Conservation (phyloP, 768 basidiomycete genomes). For the Phanerochaete sordida region DNA sequence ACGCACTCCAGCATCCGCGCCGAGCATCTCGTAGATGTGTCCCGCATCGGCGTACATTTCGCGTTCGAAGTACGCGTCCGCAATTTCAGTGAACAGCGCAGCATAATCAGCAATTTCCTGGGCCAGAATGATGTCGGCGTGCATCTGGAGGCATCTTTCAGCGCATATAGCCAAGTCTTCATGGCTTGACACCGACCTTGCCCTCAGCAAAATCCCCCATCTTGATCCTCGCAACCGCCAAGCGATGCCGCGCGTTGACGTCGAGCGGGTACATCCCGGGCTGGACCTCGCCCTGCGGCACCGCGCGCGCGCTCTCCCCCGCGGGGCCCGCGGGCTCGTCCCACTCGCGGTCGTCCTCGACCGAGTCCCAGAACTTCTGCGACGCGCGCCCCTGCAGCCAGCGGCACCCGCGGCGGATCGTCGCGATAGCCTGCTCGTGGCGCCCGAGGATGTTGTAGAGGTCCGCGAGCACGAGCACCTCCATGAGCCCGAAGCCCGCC, state of each 20-base stretch:
- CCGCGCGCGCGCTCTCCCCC: neutral
- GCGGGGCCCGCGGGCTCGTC: constrained; percentile 37
- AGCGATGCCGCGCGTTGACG: constrained; percentile 74
- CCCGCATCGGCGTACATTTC: constrained; percentile 77
- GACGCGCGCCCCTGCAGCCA: constrained; percentile 87
- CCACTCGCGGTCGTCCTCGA: constrained; percentile 88
- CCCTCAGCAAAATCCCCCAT: constrained; percentile 80
- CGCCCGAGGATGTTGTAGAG: constrained; percentile 71
- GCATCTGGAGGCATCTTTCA: constrained; percentile 46
- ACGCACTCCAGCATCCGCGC: constrained; percentile 65
- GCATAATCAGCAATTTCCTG: constrained; percentile 78
- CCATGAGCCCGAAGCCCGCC: constrained; percentile 52
- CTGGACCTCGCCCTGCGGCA: constrained; percentile 40
- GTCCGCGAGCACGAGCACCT: constrained; percentile 84
- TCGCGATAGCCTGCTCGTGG: constrained; percentile 61
- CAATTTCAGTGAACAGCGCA: constrained; percentile 77
- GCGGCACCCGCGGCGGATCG: constrained; percentile 71
- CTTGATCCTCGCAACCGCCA: constrained; percentile 80
- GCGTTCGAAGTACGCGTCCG: constrained; percentile 77
- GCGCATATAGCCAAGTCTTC: neutral
- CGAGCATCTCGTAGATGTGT: constrained; percentile 76
- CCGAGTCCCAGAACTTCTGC: constrained; percentile 76
- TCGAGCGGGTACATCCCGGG: constrained; percentile 64
- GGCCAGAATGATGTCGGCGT: constrained; percentile 66
- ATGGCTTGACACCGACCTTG: constrained; percentile 56